These are phyloP conservation scores for Trypanosomatidae sp. DNA, from an alignment of 208 protist genomes.

Conservation along the genomic window DNA sequence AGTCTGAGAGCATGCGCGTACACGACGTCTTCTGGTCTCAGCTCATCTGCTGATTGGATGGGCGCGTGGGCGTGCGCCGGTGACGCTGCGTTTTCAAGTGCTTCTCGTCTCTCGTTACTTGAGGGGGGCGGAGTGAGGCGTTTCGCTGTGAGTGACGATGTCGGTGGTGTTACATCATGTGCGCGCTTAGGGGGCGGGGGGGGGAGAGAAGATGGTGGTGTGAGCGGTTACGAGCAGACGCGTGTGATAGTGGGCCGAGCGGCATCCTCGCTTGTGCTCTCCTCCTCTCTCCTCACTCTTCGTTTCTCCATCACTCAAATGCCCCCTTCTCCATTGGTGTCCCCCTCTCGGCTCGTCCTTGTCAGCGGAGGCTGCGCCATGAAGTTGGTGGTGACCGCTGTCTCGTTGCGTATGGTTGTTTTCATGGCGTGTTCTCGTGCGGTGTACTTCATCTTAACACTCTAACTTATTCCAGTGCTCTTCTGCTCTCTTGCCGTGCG, in stretches of 20 bases:
- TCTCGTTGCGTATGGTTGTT: not conserved
- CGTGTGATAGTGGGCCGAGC: not conserved
- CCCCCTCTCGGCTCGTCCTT: not conserved
- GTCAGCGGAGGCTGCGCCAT: not conserved
- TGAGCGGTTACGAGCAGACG: not conserved
- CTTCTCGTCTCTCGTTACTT: not conserved
- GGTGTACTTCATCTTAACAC: not conserved
- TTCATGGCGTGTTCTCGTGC: not conserved
- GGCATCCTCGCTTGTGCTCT: not conserved
- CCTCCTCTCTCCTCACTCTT: not conserved
- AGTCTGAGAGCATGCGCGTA: not conserved
- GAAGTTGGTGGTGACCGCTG: not conserved
- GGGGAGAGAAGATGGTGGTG: not conserved
- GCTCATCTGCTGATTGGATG: not conserved
- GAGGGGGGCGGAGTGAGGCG: not conserved
- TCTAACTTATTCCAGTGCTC: not conserved
- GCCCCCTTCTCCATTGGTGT: not conserved
- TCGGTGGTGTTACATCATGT: not conserved
- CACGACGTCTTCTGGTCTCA: not conserved
- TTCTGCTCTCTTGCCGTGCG: not conserved
- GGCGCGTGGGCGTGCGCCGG: not conserved
- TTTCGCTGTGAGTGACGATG: not conserved
- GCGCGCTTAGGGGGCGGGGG: not conserved
- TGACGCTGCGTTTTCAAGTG: not conserved
- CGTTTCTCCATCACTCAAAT: not conserved